These are phyloP conservation scores for Leucosporidium scottii DNA, from an alignment of 768 basidiomycete genomes.

Conservation along the genomic window DNA sequence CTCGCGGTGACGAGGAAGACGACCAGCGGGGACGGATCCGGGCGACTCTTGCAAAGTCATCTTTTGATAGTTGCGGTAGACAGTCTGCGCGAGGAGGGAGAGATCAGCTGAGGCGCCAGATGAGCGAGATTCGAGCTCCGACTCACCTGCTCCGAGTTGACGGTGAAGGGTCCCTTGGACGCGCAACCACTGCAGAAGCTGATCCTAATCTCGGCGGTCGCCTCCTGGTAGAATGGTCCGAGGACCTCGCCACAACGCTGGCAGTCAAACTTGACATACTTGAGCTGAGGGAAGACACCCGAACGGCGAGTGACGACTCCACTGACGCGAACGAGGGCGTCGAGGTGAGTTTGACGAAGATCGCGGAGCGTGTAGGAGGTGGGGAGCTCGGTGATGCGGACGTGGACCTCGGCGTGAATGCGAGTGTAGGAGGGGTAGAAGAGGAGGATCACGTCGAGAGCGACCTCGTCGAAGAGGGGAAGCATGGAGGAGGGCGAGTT, in stretches of 20 bases:
- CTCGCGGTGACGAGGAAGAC: conserved; percentile 91
- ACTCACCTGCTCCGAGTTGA: conserved; percentile 89
- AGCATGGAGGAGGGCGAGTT: conserved; percentile 92
- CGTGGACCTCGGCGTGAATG: conserved; percentile 96
- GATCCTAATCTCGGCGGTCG: conserved; percentile 84
- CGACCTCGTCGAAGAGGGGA: conserved; percentile 88
- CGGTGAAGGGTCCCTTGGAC: conserved; percentile 85
- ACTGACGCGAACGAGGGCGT: conserved; percentile 87
- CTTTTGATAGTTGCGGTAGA: conserved; percentile 97
- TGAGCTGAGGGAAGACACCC: conserved; percentile 97
- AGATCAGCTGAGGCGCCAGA: background rate
- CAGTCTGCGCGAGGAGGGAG: conserved; percentile 55
- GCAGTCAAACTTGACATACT: conserved; percentile 99
- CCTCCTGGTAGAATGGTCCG: conserved; percentile 97
- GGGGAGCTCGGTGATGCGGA: conserved; percentile 90
- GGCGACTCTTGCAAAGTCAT: conserved; percentile 98
- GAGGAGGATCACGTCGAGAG: conserved; percentile 83
- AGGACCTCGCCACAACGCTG: conserved; percentile 86
- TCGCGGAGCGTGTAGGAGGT: conserved; percentile 84
- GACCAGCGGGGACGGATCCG: conserved; percentile 94
- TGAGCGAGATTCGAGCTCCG: background rate
- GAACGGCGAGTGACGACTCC: conserved; percentile 93
- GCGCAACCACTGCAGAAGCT: conserved; percentile 93
- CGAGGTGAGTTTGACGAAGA: conserved; percentile 81
- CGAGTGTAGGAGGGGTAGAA: conserved; percentile 94